Percentiles rank a stretch among this genome's conserved stretches.
Conservation (phyloP, 306 rosid genomes). For the Crotalaria pallida region DNA sequence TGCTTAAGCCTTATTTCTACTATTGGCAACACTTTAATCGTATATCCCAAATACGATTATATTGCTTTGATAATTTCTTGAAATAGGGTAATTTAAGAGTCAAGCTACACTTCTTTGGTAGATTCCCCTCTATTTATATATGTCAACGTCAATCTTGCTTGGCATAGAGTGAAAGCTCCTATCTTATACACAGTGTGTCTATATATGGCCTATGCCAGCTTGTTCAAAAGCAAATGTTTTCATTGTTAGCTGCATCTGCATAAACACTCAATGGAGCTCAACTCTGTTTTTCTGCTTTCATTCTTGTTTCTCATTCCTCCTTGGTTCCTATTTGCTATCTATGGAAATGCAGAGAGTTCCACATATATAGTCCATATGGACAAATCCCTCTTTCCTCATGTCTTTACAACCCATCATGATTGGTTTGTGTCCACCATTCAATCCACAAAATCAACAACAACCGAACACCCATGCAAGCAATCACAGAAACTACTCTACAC, state of each 20-base stretch:
- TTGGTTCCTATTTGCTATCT: background rate
- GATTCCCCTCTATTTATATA: too few species aligned
- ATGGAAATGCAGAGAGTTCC: slow-evolving; percentile 9
- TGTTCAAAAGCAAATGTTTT: background rate
- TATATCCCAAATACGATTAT: too few species aligned
- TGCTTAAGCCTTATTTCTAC: too few species aligned
- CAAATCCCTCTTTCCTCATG: slow-evolving; percentile 32
- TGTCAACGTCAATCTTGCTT: too few species aligned
- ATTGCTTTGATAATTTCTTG: too few species aligned
- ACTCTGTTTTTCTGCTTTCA: background rate
- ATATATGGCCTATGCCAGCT: background rate
- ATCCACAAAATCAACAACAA: background rate
- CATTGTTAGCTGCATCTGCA: background rate
- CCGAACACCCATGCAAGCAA: background rate
- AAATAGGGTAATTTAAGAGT: too few species aligned
- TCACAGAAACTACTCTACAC: slow-evolving; percentile 20
- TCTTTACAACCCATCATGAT: slow-evolving; percentile 20
- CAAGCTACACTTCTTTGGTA: too few species aligned
- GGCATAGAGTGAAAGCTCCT: too few species aligned
- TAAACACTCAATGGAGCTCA: slow-evolving; percentile 14
- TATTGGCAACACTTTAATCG: too few species aligned
- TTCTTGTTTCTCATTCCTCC: slow-evolving; percentile 3
- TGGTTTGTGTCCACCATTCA: slow-evolving; percentile 29
- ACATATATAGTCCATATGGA: slow-evolving; percentile 43
- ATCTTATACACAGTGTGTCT: too few species aligned